Evolutionary conservation across 192 early-diverging fungal genomes (phyloP).

Genomic region (Rhizophagus prolifer): DNA sequence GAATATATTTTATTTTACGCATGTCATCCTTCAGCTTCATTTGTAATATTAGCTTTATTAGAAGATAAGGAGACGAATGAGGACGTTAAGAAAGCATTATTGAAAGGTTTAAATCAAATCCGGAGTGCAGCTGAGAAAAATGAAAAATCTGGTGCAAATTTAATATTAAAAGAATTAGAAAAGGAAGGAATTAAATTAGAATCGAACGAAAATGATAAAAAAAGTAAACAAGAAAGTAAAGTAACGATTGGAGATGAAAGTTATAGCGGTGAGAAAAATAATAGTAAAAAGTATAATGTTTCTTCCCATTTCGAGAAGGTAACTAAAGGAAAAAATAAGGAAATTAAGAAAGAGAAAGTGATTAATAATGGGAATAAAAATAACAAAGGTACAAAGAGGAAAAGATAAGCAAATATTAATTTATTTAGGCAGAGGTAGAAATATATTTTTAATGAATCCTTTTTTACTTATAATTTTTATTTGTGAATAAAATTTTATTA

Average conservation of each 20-base stretch:
- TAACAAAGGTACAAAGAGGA: neutral
- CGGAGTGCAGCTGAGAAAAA: neutral
- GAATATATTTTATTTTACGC: conserved; percentile 37
- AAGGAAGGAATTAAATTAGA: neutral
- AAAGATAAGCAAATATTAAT: neutral
- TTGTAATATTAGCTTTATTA: conserved; percentile 42
- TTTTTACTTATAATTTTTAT: too few species aligned
- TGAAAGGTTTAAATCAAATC: neutral
- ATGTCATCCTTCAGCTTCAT: conserved; percentile 32
- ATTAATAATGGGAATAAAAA: neutral
- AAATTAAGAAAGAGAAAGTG: too few species aligned
- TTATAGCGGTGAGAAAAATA: too few species aligned
- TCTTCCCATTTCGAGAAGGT: too few species aligned
- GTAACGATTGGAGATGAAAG: too few species aligned
- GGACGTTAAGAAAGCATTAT: conserved; percentile 26
- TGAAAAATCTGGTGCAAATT: neutral
- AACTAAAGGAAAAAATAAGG: too few species aligned
- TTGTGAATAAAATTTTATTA: too few species aligned
- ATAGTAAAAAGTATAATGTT: too few species aligned
- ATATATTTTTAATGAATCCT: too few species aligned
- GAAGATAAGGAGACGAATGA: conserved; percentile 41
- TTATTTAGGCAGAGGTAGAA: too few species aligned
- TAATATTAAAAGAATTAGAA: conserved; percentile 6
- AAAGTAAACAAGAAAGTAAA: neutral
- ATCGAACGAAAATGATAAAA: neutral